Evolutionary conservation across 1,139 yeast genomes (phyloP).

Genomic region (Sugiyamaella japonica): DNA sequence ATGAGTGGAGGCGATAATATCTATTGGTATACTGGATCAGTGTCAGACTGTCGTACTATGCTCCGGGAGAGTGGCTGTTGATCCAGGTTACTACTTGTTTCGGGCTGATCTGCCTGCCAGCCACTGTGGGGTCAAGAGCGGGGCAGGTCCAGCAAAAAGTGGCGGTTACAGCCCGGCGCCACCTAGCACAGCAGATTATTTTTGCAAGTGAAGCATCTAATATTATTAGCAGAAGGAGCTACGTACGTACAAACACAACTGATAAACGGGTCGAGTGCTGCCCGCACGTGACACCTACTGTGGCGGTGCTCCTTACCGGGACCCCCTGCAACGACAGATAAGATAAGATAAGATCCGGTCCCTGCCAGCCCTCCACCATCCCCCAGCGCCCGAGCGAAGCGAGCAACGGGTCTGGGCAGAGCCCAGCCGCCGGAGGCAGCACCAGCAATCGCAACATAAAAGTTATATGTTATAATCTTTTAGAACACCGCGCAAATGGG

Average conservation of each 20-base stretch:
- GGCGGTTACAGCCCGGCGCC: neutral
- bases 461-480: slow-evolving; percentile 62
- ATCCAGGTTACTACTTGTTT: neutral
- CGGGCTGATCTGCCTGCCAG: neutral
- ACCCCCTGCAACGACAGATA: neutral
- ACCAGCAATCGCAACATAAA: neutral
- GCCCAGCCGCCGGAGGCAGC: neutral
- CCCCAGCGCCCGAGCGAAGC: neutral
- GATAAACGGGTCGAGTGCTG: too few relatives aligned
- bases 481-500: slow-evolving; percentile 93
- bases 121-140: neutral
- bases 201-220: too few relatives aligned
- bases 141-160: neutral
- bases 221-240: neutral
- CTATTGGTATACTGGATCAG: too few relatives aligned
- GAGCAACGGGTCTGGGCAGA: neutral
- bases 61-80: neutral
- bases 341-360: slow-evolving; percentile 1
- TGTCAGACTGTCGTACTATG: too few relatives aligned
- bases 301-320: too few relatives aligned
- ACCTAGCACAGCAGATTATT: neutral
- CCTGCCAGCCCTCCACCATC: too few relatives aligned
- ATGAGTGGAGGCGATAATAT: neutral
- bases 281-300: too few relatives aligned
- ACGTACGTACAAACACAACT: too few relatives aligned